Evolutionary conservation across 1,139 yeast species (phyloP), one percentile per base, ranked within the genome.

Genomic region (Hyphopichia burtonii): DNA sequence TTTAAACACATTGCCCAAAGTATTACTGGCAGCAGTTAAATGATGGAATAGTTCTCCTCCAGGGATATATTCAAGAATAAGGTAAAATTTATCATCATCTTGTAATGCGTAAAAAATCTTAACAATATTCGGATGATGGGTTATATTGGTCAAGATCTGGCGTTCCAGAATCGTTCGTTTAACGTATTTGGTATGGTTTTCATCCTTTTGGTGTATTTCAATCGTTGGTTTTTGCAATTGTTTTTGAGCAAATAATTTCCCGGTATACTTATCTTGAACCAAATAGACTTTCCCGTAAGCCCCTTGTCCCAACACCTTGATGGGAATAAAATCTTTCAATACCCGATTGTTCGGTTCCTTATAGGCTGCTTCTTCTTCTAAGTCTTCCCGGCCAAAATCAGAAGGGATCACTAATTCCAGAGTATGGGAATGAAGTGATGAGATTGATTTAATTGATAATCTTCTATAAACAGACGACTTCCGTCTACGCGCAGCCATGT

Each of bases 101-200:
- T 65, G 71, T 17, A 65, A 52, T 2, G 71, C 71, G 45, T 64
- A 64, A 41, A 62, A 64, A 27, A 65, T 49, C 46, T 64, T 64
- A 38, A 65, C 71, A 15, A 65, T 63, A 44, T 65, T 65, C 7
- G 59, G 59, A 42, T 65, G 69, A 41, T 63, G 77, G 28, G 86
- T 78, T 25, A 65, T 63, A 30, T 80, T 76, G 37, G 87, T 82
- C 41, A 87, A 59, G 34, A 87, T 86, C 5, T 83, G 77, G 38
- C 88, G 70, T 57, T 87, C 96, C 2, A 86, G 80, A 53, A 83
- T 76, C 2, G 93, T 84, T 49, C 88, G 71, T 51, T 82, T 48
- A 3, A 59, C 55, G 30, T 55, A 59, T 17, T 44, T 47, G 8
- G 45, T 46, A 32, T 55, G 56, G 4, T 31, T 16, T 8, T 41